phyloP scores from a whole-genome alignment of 306 rosid species.

The Cyamopsis tetragonoloba region DNA sequence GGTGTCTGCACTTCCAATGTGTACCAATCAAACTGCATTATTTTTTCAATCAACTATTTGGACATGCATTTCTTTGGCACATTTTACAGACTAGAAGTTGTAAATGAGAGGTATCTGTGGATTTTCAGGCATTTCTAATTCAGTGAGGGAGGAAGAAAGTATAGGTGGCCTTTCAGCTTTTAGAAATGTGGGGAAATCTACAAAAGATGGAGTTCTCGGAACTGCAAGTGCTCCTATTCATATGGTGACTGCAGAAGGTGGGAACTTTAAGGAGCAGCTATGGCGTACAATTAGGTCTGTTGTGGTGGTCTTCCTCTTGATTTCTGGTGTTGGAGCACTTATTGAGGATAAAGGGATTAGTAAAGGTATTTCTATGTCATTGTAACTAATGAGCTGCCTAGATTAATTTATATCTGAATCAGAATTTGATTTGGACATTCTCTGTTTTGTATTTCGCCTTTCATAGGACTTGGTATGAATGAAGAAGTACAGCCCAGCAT shows the following conservation, averaged over 20 bases:
- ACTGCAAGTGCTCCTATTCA: constrained; percentile 76
- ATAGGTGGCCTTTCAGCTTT: constrained; percentile 47
- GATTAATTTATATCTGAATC: neutral
- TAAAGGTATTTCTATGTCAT: constrained; percentile 56
- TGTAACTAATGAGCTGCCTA: neutral
- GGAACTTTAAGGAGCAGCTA: constrained; percentile 68
- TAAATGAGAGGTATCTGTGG: constrained; percentile 17
- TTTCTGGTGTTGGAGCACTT: constrained; percentile 75
- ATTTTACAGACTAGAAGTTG: constrained; percentile 4
- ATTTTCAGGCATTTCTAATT: constrained; percentile 55
- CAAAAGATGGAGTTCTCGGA: constrained; percentile 68
- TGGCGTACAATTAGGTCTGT: constrained; percentile 69
- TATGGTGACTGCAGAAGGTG: constrained; percentile 62
- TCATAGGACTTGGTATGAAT: constrained; percentile 56
- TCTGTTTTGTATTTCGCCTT: constrained; percentile 18
- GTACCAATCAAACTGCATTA: neutral
- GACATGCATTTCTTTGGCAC: neutral
- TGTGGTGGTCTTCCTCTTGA: constrained; percentile 56
- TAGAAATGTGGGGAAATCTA: constrained; percentile 54
- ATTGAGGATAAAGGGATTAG: constrained; percentile 74
- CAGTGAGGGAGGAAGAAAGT: constrained; percentile 53
- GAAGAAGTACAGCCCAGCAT: constrained; percentile 76
- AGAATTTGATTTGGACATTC: constrained; percentile 5
- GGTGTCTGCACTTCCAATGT: neutral
- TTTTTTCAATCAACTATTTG: neutral